Conservation (phyloP, 805 yeast genomes). For the Ogataea pini region DNA sequence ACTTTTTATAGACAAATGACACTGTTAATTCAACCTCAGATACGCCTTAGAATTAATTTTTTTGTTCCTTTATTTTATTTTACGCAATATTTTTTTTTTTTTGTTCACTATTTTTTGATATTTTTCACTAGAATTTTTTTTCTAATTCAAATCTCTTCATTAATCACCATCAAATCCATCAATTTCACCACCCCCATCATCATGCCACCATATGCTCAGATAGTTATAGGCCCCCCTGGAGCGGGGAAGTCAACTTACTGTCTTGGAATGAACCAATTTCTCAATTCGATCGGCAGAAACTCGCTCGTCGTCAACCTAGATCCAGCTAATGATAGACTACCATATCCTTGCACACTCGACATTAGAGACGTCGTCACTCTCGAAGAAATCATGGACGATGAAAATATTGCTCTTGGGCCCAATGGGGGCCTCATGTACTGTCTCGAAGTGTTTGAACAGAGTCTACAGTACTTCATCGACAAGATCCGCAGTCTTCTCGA, state of each 20-base stretch:
- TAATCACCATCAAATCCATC: not conserved
- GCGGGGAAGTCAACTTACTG: slow-evolving; percentile 96
- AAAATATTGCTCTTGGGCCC: slow-evolving; percentile 52
- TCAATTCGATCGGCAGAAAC: slow-evolving; percentile 91
- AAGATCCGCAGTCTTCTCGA: slow-evolving; percentile 57
- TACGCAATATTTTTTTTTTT: too few relatives aligned
- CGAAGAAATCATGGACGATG: slow-evolving; percentile 60
- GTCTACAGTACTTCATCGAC: slow-evolving; percentile 57
- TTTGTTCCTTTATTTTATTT: not conserved
- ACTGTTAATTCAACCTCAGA: not conserved
- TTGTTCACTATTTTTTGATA: not conserved
- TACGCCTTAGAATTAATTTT: not conserved
- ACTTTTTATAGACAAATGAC: too few relatives aligned
- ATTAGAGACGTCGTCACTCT: slow-evolving; percentile 56
- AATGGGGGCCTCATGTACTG: slow-evolving; percentile 92
- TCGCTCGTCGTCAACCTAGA: slow-evolving; percentile 85
- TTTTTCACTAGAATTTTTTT: too few relatives aligned
- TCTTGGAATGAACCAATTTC: slow-evolving; percentile 87
- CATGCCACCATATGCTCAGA: slow-evolving; percentile 75
- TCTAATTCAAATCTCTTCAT: too few relatives aligned
- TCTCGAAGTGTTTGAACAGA: slow-evolving; percentile 61
- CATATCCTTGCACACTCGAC: slow-evolving; percentile 56
- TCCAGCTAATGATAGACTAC: slow-evolving; percentile 66
- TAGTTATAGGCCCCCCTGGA: slow-evolving; percentile 98
- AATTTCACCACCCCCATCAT: not conserved